These are phyloP conservation scores for Penicillium hesseltinei DNA, from an alignment of 2,329 filamentous ascomycete genomes.

Conservation along the genomic window DNA sequence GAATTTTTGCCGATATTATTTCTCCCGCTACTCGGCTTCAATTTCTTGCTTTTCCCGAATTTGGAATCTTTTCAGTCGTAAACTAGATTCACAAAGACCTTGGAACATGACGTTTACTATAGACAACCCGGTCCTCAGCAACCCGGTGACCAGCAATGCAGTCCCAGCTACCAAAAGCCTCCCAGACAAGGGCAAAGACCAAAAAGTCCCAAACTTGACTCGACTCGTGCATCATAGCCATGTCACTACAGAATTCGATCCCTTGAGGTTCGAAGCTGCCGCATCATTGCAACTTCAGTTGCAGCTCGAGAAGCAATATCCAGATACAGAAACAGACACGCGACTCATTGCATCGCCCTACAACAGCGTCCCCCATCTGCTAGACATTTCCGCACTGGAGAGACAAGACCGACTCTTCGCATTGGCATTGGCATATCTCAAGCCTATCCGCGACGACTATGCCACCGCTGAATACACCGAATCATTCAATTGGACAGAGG, in stretches of 20 bases:
- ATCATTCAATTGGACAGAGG: constrained; percentile 75
- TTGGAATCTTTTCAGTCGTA: neutral
- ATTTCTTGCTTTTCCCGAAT: neutral
- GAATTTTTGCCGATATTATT: neutral
- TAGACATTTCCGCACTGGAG: constrained; percentile 68
- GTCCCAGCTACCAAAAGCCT: neutral
- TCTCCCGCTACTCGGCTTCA: neutral
- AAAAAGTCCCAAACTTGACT: neutral
- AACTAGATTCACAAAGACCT: neutral
- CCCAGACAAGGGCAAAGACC: neutral
- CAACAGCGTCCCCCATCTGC: constrained; percentile 65
- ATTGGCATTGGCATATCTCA: constrained; percentile 65
- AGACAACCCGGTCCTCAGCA: neutral
- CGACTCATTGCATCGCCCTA: constrained; percentile 73
- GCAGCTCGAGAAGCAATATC: neutral
- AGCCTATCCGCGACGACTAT: constrained; percentile 66
- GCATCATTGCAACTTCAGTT: constrained; percentile 33
- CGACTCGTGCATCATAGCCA: constrained; percentile 32
- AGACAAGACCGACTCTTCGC: constrained; percentile 67
- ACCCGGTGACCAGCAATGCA: neutral
- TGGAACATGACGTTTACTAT: neutral
- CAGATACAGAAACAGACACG: constrained; percentile 19
- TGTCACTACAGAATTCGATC: constrained; percentile 34
- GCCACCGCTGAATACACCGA: constrained; percentile 70
- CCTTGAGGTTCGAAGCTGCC: constrained; percentile 36